phyloP scores from a whole-genome alignment of 768 basidiomycete genomes.

The Lactarius psammicola region DNA sequence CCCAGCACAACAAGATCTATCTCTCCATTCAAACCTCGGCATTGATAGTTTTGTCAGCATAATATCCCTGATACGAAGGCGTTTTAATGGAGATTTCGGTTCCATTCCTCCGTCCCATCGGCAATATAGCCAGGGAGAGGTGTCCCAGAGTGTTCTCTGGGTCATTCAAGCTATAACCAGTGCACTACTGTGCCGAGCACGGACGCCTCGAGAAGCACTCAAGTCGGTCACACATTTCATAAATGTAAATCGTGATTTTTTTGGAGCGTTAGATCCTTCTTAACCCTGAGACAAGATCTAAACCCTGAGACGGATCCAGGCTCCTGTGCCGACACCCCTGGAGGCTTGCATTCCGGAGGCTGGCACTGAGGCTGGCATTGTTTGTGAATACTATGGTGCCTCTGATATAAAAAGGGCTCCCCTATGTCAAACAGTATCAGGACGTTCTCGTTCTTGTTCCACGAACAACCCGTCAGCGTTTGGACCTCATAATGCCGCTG shows the following conservation, averaged over 20 bases:
- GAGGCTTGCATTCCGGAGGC: slow-evolving; percentile 1
- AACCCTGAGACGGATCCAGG: background rate
- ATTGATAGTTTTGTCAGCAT: slow-evolving; percentile 8
- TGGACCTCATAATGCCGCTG: slow-evolving; percentile 29
- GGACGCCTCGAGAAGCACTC: background rate
- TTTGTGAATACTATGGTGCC: background rate
- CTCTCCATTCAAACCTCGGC: background rate
- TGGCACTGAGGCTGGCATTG: background rate
- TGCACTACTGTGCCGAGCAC: background rate
- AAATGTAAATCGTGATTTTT: too few species aligned
- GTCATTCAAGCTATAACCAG: background rate
- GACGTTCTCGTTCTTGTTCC: background rate
- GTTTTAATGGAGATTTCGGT: background rate
- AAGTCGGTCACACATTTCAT: background rate
- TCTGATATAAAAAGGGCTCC: slow-evolving; percentile 6
- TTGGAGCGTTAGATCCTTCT: background rate
- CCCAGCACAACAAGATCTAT: background rate
- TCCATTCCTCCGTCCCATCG: background rate
- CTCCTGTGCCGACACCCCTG: background rate
- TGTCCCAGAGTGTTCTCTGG: background rate
- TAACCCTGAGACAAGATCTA: background rate
- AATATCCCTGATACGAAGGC: background rate
- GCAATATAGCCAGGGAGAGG: background rate
- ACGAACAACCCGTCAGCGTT: background rate
- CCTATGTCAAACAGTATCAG: background rate